Evolutionary conservation across 2,329 filamentous ascomycete species (phyloP).

Genomic region (Talaromyces sp.): DNA sequence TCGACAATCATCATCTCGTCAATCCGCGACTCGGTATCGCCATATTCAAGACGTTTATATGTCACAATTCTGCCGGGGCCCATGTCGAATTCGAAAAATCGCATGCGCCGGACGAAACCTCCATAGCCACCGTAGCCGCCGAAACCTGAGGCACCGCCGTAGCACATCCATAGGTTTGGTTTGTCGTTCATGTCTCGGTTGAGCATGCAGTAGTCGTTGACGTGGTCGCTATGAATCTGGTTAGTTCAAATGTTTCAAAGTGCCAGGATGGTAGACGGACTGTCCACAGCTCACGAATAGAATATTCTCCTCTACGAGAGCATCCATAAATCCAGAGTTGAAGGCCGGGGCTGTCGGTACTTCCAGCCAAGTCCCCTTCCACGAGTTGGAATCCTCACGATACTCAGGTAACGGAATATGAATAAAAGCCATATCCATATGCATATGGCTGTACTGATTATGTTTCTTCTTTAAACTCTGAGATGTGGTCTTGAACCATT

Average conservation of each 20-base stretch:
- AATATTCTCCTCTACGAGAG: slow-evolving; percentile 78
- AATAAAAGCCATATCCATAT: slow-evolving; percentile 95
- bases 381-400: slow-evolving; percentile 52
- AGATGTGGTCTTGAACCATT: slow-evolving; percentile 85
- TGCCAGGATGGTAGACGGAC: slow-evolving; percentile 49
- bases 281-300: slow-evolving; percentile 88
- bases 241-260: background rate
- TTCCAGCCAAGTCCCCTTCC: slow-evolving; percentile 74
- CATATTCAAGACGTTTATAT: slow-evolving; percentile 82
- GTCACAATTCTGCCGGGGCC: slow-evolving; percentile 84
- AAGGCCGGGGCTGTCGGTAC: slow-evolving; percentile 80
- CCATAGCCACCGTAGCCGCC: slow-evolving; percentile 93
- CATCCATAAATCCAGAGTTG: slow-evolving; percentile 91
- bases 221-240: slow-evolving; percentile 67
- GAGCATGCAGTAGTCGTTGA: slow-evolving; percentile 92
- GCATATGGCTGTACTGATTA: slow-evolving; percentile 80
- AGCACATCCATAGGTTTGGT: slow-evolving; percentile 93
- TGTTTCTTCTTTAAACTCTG: slow-evolving; percentile 72
- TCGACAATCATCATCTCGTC: slow-evolving; percentile 63
- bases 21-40: slow-evolving; percentile 50
- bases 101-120: slow-evolving; percentile 75
- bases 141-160: slow-evolving; percentile 85
- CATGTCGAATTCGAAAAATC: slow-evolving; percentile 90
- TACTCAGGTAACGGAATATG: slow-evolving; percentile 97
- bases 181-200: slow-evolving; percentile 53